phyloP scores from a whole-genome alignment of 768 basidiomycete genomes.

The Vishniacozyma victoriae region DNA sequence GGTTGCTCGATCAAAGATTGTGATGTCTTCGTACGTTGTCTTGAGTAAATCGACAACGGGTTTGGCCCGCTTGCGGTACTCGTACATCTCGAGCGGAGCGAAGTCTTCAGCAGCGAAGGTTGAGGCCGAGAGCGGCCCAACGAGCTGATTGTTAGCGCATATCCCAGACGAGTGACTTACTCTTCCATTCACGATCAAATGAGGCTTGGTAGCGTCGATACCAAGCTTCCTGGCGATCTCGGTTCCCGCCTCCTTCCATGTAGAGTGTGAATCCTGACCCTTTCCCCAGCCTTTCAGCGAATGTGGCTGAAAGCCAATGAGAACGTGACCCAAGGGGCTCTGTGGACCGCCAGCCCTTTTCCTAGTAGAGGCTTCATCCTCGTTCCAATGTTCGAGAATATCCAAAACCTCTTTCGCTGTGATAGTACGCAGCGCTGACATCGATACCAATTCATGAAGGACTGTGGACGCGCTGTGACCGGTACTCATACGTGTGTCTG shows the following conservation, averaged over 20 bases:
- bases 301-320: no score
- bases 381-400: constrained; percentile 31
- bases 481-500: constrained; percentile 41
- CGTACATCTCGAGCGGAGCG: constrained; percentile 63
- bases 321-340: no score
- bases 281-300: no score
- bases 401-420: constrained; percentile 24
- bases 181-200: constrained; percentile 73
- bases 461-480: constrained; percentile 48
- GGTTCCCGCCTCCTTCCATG: constrained; percentile 17
- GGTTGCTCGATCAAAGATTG: constrained; percentile 51
- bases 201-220: constrained; percentile 59
- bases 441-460: constrained; percentile 31
- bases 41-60: constrained; percentile 65
- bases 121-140: constrained; percentile 62
- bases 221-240: constrained; percentile 55
- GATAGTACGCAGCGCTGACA: constrained; percentile 15
- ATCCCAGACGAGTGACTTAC: constrained; percentile 51
- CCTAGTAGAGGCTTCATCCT: no score
- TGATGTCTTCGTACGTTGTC: constrained; percentile 51
- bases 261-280: no score
- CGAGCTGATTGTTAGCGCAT: constrained; percentile 52
- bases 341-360: no score
- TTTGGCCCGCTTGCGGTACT: constrained; percentile 63
- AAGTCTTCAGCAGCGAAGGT: constrained; percentile 71